Base-by-base conservation (phyloP, 176 grass and related monocot genomes). In the Bromus sterilis region DNA sequence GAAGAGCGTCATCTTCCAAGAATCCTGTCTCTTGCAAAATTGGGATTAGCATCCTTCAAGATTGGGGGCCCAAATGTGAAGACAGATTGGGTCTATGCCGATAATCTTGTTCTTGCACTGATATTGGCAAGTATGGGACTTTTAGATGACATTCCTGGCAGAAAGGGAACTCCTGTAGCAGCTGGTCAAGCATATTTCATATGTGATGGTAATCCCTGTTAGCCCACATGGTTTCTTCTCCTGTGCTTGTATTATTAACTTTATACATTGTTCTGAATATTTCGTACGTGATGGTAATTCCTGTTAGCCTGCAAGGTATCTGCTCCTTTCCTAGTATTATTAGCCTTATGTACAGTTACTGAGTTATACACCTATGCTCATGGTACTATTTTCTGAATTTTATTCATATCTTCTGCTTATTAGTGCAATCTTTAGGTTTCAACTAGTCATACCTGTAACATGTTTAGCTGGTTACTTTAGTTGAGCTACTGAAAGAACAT, bases 121-220 rank as follows among this genome's bases (percentile, higher is more conserved):
- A 95, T 95, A 82, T 84, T 89, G 76, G 90, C 90, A 56, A 95
- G 95, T 85, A 91, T 89, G 86, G 83, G 92, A 56, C 90, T 95
- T 78, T 89, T 89, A 83, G 88, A 84, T 84, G 90, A 98, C 70
- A 88, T 94, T 73, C 86, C 88, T 70, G 85, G 73, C 39, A 92
- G 89, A 80, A 91, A 90, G 82, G 88, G 92, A 60, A 86, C 62
- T 24, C 90, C 86, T 61, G 81, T 91, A 56, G 90, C 95, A 74
- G 95, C 92, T 57, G 92, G 95, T 61, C 82, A 98, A 83, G 87
- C 90, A 7, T 98, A 98, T 89, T 98, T 98, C 76, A 94, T 98
- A 83, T 93, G 74, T 26, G 92, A 98, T 86, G 95, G 95, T 98
- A 98, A 94, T 75, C 62, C 65, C 4, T 35, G 21, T 63, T 83